Base-by-base conservation (phyloP, 208 protist genomes). In the Wallacemonas sp. region DNA sequence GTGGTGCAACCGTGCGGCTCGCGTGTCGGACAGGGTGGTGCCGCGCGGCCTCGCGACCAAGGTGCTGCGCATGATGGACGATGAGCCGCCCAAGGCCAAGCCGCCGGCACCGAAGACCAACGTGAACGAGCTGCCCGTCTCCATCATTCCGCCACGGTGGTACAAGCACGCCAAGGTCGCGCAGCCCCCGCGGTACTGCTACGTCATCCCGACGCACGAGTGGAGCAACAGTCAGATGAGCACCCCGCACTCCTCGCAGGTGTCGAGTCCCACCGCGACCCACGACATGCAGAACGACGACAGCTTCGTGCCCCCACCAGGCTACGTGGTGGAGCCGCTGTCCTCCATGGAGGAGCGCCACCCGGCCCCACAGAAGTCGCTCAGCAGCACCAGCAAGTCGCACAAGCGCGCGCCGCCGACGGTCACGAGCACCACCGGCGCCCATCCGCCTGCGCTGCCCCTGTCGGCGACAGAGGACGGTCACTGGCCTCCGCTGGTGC, bases 1-100 rank as follows among this genome's bases (percentile, higher is more conserved):
- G 36, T 97, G 92, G 92, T 95, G 91, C 77, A 97, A 97, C 79
- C 85, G 92, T 49, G 87, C 85, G 11, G 90, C 92, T 2, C 77
- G 89, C 10, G 50, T 91, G 46, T 76, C 77, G 20, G 79, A 91
- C 57, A 74, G 67, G 32, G 54, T 96, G 33, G 74, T 97, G 4
- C 92, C 92, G 1, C 72, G 72, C 11, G 69, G 64, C 62, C 70
- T 97, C 10, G 87, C 87, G 26, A 82, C 85, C 22, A 90, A 84
- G 74, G 73, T 94, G 25, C 81, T 92, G 68, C 87, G 80, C 57
- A 77, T 90, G 70, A 78, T 92, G 61, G 84, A 91, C 65, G 80
- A 87, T 42, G 79, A 86, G 46, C 79, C 84, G 3, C 84, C 85
- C 45, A 89, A 84, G 65, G 77, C 88, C 1, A 66, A 42, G 18